phyloP scores from a whole-genome alignment of 2,329 filamentous ascomycete species.

The Hortaea werneckii region DNA sequence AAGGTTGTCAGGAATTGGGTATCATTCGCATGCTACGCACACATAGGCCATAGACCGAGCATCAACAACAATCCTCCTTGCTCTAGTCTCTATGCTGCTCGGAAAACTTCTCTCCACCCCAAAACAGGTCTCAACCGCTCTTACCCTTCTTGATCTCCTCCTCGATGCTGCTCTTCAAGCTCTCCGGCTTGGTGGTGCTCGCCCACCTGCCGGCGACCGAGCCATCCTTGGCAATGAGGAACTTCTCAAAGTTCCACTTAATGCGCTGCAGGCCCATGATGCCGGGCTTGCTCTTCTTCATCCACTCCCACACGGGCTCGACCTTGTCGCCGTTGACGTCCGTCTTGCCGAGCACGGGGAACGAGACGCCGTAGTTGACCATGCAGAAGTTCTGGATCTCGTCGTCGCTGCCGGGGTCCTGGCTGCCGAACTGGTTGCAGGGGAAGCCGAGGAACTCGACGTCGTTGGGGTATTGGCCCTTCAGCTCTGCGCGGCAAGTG shows the following conservation, averaged over 20 bases:
- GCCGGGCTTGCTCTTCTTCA: conserved; percentile 64
- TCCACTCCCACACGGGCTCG: conserved; percentile 68
- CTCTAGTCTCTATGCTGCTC: not conserved
- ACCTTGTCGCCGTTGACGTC: conserved; percentile 85
- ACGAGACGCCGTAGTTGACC: conserved; percentile 86
- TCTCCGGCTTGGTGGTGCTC: conserved; percentile 76
- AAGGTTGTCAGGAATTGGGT: not conserved
- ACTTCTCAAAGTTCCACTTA: conserved; percentile 99
- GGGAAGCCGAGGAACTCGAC: conserved; percentile 91
- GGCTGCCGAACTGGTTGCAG: conserved; percentile 91
- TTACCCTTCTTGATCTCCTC: conserved; percentile 16
- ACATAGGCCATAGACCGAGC: not conserved
- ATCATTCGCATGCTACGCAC: not conserved
- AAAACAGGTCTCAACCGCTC: not conserved
- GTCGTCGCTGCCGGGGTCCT: conserved; percentile 68
- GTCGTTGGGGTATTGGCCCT: conserved; percentile 52
- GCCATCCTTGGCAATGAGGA: conserved; percentile 76
- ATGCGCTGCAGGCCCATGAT: conserved; percentile 79
- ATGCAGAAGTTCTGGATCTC: conserved; percentile 67
- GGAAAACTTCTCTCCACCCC: not conserved
- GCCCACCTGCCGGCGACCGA: conserved; percentile 80
- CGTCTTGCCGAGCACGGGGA: conserved; percentile 84
- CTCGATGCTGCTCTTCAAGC: conserved; percentile 51
- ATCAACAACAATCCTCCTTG: not conserved
- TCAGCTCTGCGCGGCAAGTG: conserved; percentile 37